Base-by-base conservation (phyloP, 345 rosid genomes). In the Eucalyptus decipiens region DNA sequence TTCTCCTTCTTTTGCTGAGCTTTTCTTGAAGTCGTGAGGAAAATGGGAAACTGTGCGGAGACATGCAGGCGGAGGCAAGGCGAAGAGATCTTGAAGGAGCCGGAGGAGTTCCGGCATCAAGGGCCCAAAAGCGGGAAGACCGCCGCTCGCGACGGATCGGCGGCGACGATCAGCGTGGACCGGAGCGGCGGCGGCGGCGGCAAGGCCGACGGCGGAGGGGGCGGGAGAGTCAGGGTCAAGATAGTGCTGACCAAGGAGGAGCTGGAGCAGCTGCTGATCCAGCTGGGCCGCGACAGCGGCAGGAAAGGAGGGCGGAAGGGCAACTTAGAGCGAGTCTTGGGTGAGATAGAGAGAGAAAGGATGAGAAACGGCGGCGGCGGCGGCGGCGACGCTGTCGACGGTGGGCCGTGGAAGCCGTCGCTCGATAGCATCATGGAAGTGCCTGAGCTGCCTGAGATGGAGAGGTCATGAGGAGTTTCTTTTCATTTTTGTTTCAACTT, bases 221-320 rank as follows among this genome's bases (percentile, higher is more conserved):
- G 54, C 40, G 92, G 92, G 80, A 92, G 95, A 48, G 65, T 93
- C 86, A 95, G 96, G 93, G 94, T 97, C 89, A 96, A 97, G 94
- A 92, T 97, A 87, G 93, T 97, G 88, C 95, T 97, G 89, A 94
- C 95, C 52, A 95, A 91, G 89, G 97, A 96, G 48, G 98, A 97
- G 90, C 87, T 97, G 17, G 95, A 95, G 87, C 92, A 92, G 96
- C 87, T 97, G 89, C 89, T 95, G 94, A 89, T 90, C 91, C 89
- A 93, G 80, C 47, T 92, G 81, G 92, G 88, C 8, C 30, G 80
- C 60, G 28, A 7, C 42, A 30, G 62, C 37, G 21, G 67, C 48
- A 90, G 91, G 90, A 93, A 89, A 94, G 93, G 50, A n/a, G 50
- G 62, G 12, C 49, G 60, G 86, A 34, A 28, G 76, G 26, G 60